Evolutionary conservation across 176 grass and related monocot genomes (phyloP).

Genomic region (Calamus simplicifolius): DNA sequence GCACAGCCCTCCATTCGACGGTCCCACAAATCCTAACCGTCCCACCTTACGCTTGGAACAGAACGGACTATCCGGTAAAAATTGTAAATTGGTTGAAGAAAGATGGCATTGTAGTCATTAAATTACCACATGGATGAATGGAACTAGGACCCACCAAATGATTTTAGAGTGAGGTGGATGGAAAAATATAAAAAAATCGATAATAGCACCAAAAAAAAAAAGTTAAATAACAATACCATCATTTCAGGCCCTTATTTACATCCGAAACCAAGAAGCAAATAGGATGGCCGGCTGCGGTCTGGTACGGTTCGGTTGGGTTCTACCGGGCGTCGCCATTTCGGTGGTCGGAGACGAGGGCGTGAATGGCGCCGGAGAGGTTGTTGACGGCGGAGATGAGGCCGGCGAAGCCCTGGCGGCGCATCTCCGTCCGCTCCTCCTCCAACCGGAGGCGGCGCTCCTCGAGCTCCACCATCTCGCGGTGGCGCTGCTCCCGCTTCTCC

Average conservation of each 20-base stretch:
- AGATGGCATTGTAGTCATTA: conserved; percentile 6
- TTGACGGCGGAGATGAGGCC: conserved; percentile 78
- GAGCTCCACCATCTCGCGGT: conserved; percentile 74
- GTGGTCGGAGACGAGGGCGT: conserved; percentile 81
- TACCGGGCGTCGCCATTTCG: conserved; percentile 37
- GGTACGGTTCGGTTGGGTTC: background rate
- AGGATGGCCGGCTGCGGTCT: background rate
- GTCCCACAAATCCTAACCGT: too few relatives aligned
- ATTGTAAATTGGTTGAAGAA: background rate
- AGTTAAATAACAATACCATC: too few relatives aligned
- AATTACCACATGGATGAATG: background rate
- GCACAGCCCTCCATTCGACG: too few relatives aligned
- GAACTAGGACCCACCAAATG: too few relatives aligned
- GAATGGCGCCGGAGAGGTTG: conserved; percentile 83
- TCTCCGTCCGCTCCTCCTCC: conserved; percentile 77
- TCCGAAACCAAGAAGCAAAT: background rate
- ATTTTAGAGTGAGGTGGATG: too few relatives aligned
- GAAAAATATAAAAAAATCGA: too few relatives aligned
- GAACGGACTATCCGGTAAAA: too few relatives aligned
- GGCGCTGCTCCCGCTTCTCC: conserved; percentile 80
- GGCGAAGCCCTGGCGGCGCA: conserved; percentile 77
- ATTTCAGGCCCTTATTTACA: too few relatives aligned
- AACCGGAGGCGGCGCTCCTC: conserved; percentile 85
- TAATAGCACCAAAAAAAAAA: too few relatives aligned
- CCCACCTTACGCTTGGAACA: too few relatives aligned